A percentile compares a stretch with the other conserved stretches of the same genome.
Conservation (phyloP, 2,329 filamentous ascomycete genomes). For the Macrophomina pseudophaseolina region DNA sequence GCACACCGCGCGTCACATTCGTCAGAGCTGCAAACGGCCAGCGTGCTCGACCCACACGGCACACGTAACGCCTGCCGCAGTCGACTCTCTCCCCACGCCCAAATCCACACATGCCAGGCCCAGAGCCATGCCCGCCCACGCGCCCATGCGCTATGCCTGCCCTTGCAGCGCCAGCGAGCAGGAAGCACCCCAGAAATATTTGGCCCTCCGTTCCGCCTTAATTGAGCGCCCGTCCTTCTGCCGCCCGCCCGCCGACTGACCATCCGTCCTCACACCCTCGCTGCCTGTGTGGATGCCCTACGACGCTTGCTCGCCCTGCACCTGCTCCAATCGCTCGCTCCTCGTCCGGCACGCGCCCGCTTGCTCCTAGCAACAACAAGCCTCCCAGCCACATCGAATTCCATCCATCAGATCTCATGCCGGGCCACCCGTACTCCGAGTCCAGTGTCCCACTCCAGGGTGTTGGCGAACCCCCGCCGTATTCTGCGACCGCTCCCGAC, state of each 20-base stretch:
- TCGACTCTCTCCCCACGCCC: neutral
- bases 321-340: neutral
- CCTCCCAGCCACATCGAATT: too few species aligned
- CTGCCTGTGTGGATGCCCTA: neutral
- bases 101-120: neutral
- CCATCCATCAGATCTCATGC: neutral
- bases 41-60: slow-evolving; percentile 2
- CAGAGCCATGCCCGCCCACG: neutral
- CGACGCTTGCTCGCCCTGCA: neutral
- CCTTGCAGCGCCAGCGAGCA: slow-evolving; percentile 14
- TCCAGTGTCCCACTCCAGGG: slow-evolving; percentile 10
- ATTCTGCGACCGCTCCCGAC: neutral
- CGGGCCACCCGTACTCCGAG: slow-evolving; percentile 1
- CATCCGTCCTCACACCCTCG: neutral
- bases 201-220: neutral
- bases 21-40: slow-evolving; percentile 19
- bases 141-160: slow-evolving; percentile 1
- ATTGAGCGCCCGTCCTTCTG: neutral
- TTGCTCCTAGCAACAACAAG: neutral
- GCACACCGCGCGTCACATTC: slow-evolving; percentile 24
- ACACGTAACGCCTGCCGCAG: slow-evolving; percentile 11
- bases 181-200: neutral
- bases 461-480: slow-evolving; percentile 14
- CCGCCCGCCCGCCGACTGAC: neutral
- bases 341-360: neutral